A percentile compares a stretch with the other conserved stretches of the same genome.
phyloP scores from a whole-genome alignment of 2,329 filamentous ascomycete genomes.

The Rosellinia necatrix region DNA sequence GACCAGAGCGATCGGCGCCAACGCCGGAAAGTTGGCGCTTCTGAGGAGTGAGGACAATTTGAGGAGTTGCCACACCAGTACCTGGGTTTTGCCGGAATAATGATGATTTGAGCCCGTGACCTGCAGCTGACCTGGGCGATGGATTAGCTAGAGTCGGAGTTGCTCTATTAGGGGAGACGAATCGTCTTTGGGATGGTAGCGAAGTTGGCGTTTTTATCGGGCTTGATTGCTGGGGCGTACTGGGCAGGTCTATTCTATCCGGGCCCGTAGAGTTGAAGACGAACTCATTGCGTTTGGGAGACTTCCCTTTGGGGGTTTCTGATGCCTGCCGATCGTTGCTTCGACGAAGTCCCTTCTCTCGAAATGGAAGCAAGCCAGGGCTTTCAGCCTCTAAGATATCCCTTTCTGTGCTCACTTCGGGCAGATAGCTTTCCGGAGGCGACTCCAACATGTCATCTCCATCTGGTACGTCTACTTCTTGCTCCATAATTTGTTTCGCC shows the following conservation, averaged over 20 bases:
- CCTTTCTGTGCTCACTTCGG: slow-evolving; percentile 41
- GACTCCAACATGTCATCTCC: slow-evolving; percentile 48
- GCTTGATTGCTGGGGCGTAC: slow-evolving; percentile 49
- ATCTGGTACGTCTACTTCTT: slow-evolving; percentile 58
- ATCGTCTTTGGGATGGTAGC: slow-evolving; percentile 50
- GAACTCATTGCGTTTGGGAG: slow-evolving; percentile 35
- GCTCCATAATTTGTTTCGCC: slow-evolving; percentile 63
- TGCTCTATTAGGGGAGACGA: slow-evolving; percentile 54
- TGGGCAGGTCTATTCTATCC: slow-evolving; percentile 49
- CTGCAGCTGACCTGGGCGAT: slow-evolving; percentile 34
- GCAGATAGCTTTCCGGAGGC: slow-evolving; percentile 42
- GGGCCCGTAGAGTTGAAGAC: slow-evolving; percentile 28
- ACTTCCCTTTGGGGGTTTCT: slow-evolving; percentile 45
- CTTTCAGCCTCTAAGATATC: slow-evolving; percentile 56
- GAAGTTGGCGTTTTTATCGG: slow-evolving; percentile 56
- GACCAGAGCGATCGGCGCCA: slow-evolving; percentile 70
- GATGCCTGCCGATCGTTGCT: slow-evolving; percentile 51
- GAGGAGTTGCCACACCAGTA: slow-evolving; percentile 64
- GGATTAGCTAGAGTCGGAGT: slow-evolving; percentile 7
- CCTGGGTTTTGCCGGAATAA: slow-evolving; percentile 42
- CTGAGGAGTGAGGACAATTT: slow-evolving; percentile 66
- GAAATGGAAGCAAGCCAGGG: slow-evolving; percentile 59
- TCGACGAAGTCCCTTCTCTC: slow-evolving; percentile 53
- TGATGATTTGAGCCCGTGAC: slow-evolving; percentile 43
- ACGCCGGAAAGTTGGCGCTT: slow-evolving; percentile 66